Base-by-base conservation (phyloP, 2,329 filamentous ascomycete genomes). In the Botryotinia calthae region DNA sequence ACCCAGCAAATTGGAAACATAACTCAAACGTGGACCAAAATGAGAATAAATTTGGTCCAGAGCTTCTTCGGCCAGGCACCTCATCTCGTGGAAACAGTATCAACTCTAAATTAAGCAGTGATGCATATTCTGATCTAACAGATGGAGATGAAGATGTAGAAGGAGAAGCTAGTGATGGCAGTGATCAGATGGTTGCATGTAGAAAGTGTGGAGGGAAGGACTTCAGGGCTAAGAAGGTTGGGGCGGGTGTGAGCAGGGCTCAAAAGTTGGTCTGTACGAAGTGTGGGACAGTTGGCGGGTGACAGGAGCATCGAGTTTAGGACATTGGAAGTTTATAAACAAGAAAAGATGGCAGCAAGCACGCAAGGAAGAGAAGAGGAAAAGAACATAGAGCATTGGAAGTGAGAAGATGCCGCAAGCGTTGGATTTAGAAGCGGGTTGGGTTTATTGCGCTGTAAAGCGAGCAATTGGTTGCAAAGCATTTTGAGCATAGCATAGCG, bases 251-350 rank as follows among this genome's bases (percentile, higher is more conserved):
- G 42, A 86, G 85, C 12, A 84, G 82, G 59, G 84, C 83, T 70
- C 87, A 89, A 79, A 85, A 84, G 74, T 81, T 92, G 75, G 84
- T 90, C n/a, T 93, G 91, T 80, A 86, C 86, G 51, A 85, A 84
- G 63, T 93, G 86, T 75, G 85, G 85, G 4, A 80, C 77, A 61
- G 74, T 75, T 18, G 75, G 76, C 10, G 79, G 78, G 51, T 75
- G 59, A 72, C 22, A 22, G 48, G 64, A 68, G n/a, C 34, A 66
- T n/a, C 9, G 34, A 28, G 18, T 25, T 42, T 42, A 14, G n/a
- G n/a, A 31, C 1, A 42, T 31, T 22, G 25, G 9, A 67, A 16
- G 64, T 31, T 56, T 37, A 10, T 56, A 22, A 42, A 31, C 40
- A 9, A n/a, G 48, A 56, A n/a, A 56, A 20, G 16, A 44, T 31